A percentile compares a stretch with the other conserved stretches of the same genome.
Conservation (phyloP, 441 rosid species). For the Lagerstroemia fauriei region DNA sequence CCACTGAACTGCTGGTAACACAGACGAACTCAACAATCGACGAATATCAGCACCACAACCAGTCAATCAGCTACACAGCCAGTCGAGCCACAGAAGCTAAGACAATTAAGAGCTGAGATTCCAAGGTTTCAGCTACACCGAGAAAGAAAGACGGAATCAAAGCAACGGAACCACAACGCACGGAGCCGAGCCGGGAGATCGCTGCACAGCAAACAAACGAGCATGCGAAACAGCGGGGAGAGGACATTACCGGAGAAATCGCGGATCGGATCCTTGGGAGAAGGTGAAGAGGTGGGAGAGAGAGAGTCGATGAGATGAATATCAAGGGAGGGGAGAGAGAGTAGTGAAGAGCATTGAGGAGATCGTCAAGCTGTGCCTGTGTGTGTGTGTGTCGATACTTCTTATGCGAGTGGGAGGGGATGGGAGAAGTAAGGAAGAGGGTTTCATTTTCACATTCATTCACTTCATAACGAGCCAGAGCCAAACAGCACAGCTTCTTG, state of each 20-base stretch:
- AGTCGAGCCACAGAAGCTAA: neutral
- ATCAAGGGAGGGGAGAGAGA: conserved; percentile 12
- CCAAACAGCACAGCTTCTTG: conserved; percentile 35
- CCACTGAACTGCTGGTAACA: neutral
- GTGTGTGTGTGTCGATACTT: conserved; percentile 42
- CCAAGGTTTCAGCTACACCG: neutral
- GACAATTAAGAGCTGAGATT: neutral
- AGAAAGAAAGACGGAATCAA: neutral
- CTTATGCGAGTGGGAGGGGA: conserved; percentile 24
- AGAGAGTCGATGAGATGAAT: neutral
- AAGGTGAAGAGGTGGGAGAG: conserved; percentile 11
- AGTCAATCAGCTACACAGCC: neutral
- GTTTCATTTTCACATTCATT: neutral
- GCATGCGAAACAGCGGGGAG: neutral
- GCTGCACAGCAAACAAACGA: neutral
- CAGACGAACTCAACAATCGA: neutral
- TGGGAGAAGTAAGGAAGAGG: neutral
- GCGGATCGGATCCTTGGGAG: neutral
- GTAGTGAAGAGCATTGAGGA: conserved; percentile 51
- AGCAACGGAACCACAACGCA: neutral
- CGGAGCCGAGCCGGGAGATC: neutral
- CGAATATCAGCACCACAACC: neutral
- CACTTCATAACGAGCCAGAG: conserved; percentile 28
- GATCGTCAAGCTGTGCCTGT: conserved; percentile 43
- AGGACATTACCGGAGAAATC: neutral